Evolutionary conservation across 805 yeast species (phyloP).

Genomic region (Saccharomycopsis sp.): DNA sequence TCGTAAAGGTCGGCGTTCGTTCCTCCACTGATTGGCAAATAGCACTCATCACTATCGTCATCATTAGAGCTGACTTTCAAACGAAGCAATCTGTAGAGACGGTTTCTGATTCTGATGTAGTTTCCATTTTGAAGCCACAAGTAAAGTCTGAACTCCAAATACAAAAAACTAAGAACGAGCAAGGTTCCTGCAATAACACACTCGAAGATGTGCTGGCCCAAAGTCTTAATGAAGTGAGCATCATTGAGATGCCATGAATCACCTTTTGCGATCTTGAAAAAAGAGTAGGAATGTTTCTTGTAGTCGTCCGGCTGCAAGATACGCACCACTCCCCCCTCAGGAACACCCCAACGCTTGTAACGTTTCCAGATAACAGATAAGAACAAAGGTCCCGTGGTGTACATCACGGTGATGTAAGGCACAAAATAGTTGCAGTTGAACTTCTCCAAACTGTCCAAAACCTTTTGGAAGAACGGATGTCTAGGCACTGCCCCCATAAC

Average conservation of each 20-base stretch:
- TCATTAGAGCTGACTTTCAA: slow-evolving; percentile 2
- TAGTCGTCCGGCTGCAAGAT: slow-evolving; percentile 70
- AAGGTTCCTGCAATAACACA: slow-evolving; percentile 67
- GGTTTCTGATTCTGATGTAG: slow-evolving; percentile 15
- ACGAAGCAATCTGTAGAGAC: background rate
- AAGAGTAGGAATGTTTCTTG: slow-evolving; percentile 51
- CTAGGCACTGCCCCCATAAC: slow-evolving; percentile 84
- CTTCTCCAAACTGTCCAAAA: slow-evolving; percentile 52
- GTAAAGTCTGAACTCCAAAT: slow-evolving; percentile 41
- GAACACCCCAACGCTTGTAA: slow-evolving; percentile 73
- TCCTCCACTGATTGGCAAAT: slow-evolving; percentile 2
- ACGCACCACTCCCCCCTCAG: slow-evolving; percentile 58
- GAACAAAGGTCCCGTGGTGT: slow-evolving; percentile 86
- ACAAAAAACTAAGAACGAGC: slow-evolving; percentile 43
- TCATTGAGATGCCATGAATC: slow-evolving; percentile 92
- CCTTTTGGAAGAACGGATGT: slow-evolving; percentile 78
- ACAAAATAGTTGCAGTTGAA: slow-evolving; percentile 71
- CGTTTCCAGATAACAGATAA: slow-evolving; percentile 83
- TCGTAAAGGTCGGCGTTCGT: background rate
- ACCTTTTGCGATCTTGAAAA: slow-evolving; percentile 72
- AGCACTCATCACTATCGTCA: slow-evolving; percentile 1
- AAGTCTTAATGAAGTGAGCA: slow-evolving; percentile 65
- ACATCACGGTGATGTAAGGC: slow-evolving; percentile 89
- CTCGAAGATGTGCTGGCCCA: slow-evolving; percentile 68
- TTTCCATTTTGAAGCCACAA: slow-evolving; percentile 32